Conservation (phyloP, 106 monocot species). For the Dendrobium officinale region DNA sequence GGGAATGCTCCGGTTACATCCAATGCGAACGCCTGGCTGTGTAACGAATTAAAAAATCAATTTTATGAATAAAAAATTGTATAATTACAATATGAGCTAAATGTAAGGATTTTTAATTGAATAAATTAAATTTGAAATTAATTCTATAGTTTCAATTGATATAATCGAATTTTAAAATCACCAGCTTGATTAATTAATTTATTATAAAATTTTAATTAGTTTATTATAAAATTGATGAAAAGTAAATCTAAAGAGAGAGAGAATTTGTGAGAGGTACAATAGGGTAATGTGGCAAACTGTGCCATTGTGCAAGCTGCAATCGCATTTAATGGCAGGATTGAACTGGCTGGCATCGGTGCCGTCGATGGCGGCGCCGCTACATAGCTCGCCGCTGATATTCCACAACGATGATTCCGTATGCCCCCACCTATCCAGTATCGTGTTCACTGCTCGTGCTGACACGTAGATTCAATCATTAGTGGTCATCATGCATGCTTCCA, state of each 20-base stretch:
- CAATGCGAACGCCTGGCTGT: conserved; percentile 46
- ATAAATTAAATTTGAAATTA: too few species aligned
- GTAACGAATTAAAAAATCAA: background rate
- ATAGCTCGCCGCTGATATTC: conserved; percentile 42
- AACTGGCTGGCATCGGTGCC: conserved; percentile 18
- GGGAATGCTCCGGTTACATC: conserved; percentile 56
- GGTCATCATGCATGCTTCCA: too few species aligned
- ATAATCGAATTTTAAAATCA: too few species aligned
- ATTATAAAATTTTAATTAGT: too few species aligned
- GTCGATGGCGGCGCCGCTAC: conserved; percentile 39
- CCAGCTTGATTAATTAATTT: too few species aligned
- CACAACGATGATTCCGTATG: conserved; percentile 10
- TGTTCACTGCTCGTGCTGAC: conserved; percentile 30
- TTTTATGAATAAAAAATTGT: too few species aligned
- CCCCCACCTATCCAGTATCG: conserved; percentile 36
- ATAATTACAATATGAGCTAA: too few species aligned
- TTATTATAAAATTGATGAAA: background rate
- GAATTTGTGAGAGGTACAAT: too few species aligned
- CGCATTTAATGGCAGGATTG: conserved; percentile 55
- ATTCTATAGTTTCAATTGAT: too few species aligned
- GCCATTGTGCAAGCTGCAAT: conserved; percentile 24
- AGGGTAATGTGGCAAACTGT: too few species aligned
- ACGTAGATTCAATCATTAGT: too few species aligned
- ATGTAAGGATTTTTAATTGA: too few species aligned
- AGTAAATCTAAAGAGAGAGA: background rate